Percentiles rank a stretch among this genome's conserved stretches.
Evolutionary conservation across 192 early-diverging fungal genomes (phyloP).

Genomic region (Coemansia furcata): DNA sequence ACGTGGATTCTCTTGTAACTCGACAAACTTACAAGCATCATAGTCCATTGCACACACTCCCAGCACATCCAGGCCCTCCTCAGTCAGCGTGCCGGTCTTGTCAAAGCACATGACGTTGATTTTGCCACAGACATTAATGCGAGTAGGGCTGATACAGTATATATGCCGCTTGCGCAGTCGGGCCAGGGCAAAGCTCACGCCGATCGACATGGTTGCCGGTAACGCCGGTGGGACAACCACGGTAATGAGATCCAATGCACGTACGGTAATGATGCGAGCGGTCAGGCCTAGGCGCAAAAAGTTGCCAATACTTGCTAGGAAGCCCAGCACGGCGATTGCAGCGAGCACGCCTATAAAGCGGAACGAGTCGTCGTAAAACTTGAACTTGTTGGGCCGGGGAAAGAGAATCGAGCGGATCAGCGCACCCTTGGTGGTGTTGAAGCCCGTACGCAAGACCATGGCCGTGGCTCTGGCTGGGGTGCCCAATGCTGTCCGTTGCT

Average conservation of each 20-base stretch:
- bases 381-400: slow-evolving; percentile 93
- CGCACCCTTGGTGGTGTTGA: slow-evolving; percentile 96
- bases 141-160: slow-evolving; percentile 90
- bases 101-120: slow-evolving; percentile 97
- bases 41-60: slow-evolving; percentile 73
- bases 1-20: slow-evolving; percentile 50
- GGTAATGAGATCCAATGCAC: slow-evolving; percentile 96
- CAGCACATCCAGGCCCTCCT: slow-evolving; percentile 92
- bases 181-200: slow-evolving; percentile 90
- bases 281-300: slow-evolving; percentile 80
- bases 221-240: slow-evolving; percentile 96
- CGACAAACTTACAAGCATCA: slow-evolving; percentile 44
- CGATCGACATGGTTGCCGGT: slow-evolving; percentile 97
- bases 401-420: slow-evolving; percentile 94
- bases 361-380: slow-evolving; percentile 97
- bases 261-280: slow-evolving; percentile 68
- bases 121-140: slow-evolving; percentile 96
- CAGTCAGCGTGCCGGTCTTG: slow-evolving; percentile 97
- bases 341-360: slow-evolving; percentile 91
- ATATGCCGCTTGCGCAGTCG: slow-evolving; percentile 78
- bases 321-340: slow-evolving; percentile 79
- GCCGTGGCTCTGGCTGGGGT: slow-evolving; percentile 65
- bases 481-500: slow-evolving; percentile 46
- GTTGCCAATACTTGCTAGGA: slow-evolving; percentile 82
- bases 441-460: slow-evolving; percentile 88